Evolutionary conservation across 2,329 filamentous ascomycete genomes (phyloP).

Genomic region (Arthrobotrys sinensis): DNA sequence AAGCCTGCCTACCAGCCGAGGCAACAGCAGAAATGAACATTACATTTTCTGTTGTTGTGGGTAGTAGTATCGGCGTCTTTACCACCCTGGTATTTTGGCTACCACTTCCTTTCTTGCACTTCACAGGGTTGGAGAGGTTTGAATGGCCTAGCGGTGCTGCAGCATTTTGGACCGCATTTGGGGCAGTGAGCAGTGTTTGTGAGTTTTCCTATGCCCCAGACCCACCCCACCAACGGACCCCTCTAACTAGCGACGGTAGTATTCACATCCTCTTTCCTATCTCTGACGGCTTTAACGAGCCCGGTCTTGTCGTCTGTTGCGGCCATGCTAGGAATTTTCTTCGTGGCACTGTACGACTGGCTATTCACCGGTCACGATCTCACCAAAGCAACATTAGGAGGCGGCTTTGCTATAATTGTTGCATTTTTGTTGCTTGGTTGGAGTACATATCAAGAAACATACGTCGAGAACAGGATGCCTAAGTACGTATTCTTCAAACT

Average conservation of each 20-base stretch:
- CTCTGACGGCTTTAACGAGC: slow-evolving; percentile 53
- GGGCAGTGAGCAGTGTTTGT: slow-evolving; percentile 40
- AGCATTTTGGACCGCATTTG: slow-evolving; percentile 49
- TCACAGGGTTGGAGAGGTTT: slow-evolving; percentile 32
- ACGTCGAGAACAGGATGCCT: slow-evolving; percentile 1
- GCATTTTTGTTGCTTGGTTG: slow-evolving; percentile 53
- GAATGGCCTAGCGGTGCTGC: slow-evolving; percentile 39
- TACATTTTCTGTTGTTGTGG: slow-evolving; percentile 47
- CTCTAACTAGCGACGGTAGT: slow-evolving; percentile 22
- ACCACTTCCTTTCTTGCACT: slow-evolving; percentile 51
- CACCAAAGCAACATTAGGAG: slow-evolving; percentile 42
- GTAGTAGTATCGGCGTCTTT: slow-evolving; percentile 54
- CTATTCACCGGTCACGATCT: slow-evolving; percentile 47
- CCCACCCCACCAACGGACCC: background rate
- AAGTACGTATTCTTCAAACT: slow-evolving; percentile 24
- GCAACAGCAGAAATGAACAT: slow-evolving; percentile 58
- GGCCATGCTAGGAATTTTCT: slow-evolving; percentile 56
- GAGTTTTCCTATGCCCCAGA: slow-evolving; percentile 22
- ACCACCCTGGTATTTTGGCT: slow-evolving; percentile 56
- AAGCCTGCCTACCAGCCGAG: slow-evolving; percentile 48
- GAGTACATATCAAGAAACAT: slow-evolving; percentile 58
- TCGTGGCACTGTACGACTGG: slow-evolving; percentile 55
- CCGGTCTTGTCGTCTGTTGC: slow-evolving; percentile 56
- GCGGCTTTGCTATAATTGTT: slow-evolving; percentile 50
- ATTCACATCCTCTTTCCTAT: slow-evolving; percentile 50